Evolutionary conservation across 2,329 filamentous ascomycete species (phyloP).

Genomic region (Cercospora sp.): DNA sequence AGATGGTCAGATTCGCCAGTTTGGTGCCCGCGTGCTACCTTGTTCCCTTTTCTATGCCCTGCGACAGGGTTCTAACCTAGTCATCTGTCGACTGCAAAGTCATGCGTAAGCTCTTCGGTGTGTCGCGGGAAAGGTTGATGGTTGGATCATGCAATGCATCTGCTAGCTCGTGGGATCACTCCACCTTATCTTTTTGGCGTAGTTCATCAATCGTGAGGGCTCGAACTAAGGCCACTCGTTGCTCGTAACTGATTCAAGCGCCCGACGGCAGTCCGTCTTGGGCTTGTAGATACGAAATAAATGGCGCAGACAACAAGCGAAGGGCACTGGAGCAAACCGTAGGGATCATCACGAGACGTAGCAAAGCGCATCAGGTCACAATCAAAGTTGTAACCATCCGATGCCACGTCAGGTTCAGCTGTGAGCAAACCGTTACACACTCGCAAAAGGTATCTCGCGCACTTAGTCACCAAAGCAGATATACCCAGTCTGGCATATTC

Average conservation of each 20-base stretch:
- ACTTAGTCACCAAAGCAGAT: background rate
- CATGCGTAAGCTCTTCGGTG: background rate
- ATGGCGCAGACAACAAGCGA: background rate
- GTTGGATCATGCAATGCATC: background rate
- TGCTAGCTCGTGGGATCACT: background rate
- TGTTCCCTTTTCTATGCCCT: background rate
- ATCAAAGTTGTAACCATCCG: background rate
- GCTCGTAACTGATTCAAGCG: background rate
- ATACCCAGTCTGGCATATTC: background rate
- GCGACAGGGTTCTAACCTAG: background rate
- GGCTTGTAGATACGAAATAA: background rate
- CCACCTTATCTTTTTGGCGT: background rate
- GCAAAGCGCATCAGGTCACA: background rate
- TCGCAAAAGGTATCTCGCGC: background rate
- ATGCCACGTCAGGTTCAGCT: background rate
- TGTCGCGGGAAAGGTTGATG: background rate
- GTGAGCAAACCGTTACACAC: background rate
- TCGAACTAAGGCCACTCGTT: background rate
- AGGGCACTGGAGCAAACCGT: background rate
- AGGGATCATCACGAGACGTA: too few relatives aligned
- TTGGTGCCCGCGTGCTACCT: background rate
- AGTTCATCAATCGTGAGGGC: background rate
- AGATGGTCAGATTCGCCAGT: background rate
- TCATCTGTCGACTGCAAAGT: background rate
- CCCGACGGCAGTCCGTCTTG: background rate